Evolutionary conservation across 208 protist genomes (phyloP).

Genomic region (Naegleria gruberi): DNA sequence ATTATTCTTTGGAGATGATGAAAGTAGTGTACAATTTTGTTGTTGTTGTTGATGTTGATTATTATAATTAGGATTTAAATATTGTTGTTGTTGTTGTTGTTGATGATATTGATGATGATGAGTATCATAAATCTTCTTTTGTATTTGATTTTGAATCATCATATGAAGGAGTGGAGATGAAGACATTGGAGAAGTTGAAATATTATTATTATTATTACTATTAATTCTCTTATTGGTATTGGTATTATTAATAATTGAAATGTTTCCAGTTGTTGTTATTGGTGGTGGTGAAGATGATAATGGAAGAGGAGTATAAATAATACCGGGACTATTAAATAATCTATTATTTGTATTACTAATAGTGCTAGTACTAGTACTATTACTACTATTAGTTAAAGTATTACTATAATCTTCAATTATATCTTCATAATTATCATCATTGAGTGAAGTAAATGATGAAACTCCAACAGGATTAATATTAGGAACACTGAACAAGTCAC

Average conservation of each 20-base stretch:
- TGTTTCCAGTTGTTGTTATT: too few species aligned
- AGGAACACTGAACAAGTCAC: neutral
- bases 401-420: too few species aligned
- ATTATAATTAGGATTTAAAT: neutral
- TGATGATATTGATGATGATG: neutral
- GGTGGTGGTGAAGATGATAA: neutral
- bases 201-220: neutral
- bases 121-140: neutral
- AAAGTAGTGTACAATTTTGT: too few species aligned
- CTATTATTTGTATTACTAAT: neutral
- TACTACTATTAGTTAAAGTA: too few species aligned
- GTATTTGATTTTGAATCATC: neutral
- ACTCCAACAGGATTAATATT: neutral
- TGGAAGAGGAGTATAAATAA: neutral
- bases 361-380: too few species aligned
- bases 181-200: neutral
- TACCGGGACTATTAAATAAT: neutral
- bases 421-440: neutral
- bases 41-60: neutral
- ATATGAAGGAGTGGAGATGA: neutral
- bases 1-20: neutral
- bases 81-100: neutral
- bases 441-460: neutral
- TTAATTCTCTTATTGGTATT: neutral
- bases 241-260: neutral